These are phyloP conservation scores for Protea cynaroides DNA, from an alignment of 164 flowering plant species.

Conservation along the genomic window DNA sequence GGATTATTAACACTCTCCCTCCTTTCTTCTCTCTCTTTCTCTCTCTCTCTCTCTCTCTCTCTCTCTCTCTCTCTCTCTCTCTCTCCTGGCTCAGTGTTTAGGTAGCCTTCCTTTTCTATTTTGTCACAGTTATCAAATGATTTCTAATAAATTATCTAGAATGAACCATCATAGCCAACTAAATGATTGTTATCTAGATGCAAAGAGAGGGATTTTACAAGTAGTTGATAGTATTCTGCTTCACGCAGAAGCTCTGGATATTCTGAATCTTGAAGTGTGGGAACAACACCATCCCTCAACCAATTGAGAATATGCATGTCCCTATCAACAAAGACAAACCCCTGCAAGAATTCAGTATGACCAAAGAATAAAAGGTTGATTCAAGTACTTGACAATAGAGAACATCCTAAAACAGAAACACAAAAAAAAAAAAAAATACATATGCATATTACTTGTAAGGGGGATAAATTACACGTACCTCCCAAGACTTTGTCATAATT, in stretches of 20 bases:
- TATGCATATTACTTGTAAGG: not conserved
- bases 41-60: too few relatives aligned
- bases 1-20: too few relatives aligned
- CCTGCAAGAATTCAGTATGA: constrained; percentile 48
- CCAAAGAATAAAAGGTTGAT: constrained; percentile 14
- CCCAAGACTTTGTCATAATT: too few relatives aligned
- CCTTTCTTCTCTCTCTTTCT: too few relatives aligned
- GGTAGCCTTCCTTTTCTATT: too few relatives aligned
- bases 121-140: too few relatives aligned
- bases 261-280: constrained; percentile 49
- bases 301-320: constrained; percentile 92
- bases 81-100: too few relatives aligned
- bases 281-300: constrained; percentile 93
- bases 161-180: not conserved
- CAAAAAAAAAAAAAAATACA: not conserved
- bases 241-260: constrained; percentile 72
- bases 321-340: constrained; percentile 84
- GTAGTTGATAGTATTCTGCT: constrained; percentile 89
- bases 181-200: not conserved
- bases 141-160: not conserved
- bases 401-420: not conserved
- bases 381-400: constrained; percentile 2
- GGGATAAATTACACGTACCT: too few relatives aligned
- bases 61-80: too few relatives aligned
- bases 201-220: constrained; percentile 36